phyloP scores from a whole-genome alignment of 345 rosid species.

The Pelargonium nanum region DNA sequence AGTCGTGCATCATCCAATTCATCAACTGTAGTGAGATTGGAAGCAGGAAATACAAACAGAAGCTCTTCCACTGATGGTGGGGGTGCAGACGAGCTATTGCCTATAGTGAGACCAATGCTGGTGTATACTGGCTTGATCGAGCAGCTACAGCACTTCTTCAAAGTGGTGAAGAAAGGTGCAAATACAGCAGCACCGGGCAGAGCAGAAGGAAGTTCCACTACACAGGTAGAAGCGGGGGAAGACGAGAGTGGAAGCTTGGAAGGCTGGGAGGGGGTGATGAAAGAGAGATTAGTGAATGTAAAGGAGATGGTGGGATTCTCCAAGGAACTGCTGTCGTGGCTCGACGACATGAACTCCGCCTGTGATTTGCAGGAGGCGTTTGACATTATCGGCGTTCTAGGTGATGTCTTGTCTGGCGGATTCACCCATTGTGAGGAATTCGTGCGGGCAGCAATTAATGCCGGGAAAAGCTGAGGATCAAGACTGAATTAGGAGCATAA shows the following conservation, averaged over 20 bases:
- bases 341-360: slow-evolving; percentile 67
- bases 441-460: slow-evolving; percentile 54
- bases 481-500: background rate
- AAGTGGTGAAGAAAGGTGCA: slow-evolving; percentile 45
- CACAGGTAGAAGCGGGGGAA: slow-evolving; percentile 19
- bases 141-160: slow-evolving; percentile 76
- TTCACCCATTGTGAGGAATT: slow-evolving; percentile 58
- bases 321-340: slow-evolving; percentile 73
- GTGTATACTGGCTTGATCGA: slow-evolving; percentile 84
- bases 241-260: slow-evolving; percentile 44
- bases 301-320: slow-evolving; percentile 81
- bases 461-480: slow-evolving; percentile 40
- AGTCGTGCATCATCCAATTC: slow-evolving; percentile 24
- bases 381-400: slow-evolving; percentile 63
- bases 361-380: slow-evolving; percentile 83
- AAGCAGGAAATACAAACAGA: slow-evolving; percentile 36
- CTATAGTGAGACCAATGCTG: slow-evolving; percentile 67
- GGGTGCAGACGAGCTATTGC: slow-evolving; percentile 43
- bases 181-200: slow-evolving; percentile 10
- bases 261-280: slow-evolving; percentile 75
- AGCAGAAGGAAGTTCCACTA: slow-evolving; percentile 36
- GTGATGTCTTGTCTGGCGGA: slow-evolving; percentile 72
- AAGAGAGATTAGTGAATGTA: slow-evolving; percentile 54
- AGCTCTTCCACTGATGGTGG: slow-evolving; percentile 27
- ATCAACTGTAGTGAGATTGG: slow-evolving; percentile 20